A percentile compares a stretch with the other conserved stretches of the same genome.
Evolutionary conservation across 2,329 filamentous ascomycete genomes (phyloP).

Genomic region (Neurospora sp.): DNA sequence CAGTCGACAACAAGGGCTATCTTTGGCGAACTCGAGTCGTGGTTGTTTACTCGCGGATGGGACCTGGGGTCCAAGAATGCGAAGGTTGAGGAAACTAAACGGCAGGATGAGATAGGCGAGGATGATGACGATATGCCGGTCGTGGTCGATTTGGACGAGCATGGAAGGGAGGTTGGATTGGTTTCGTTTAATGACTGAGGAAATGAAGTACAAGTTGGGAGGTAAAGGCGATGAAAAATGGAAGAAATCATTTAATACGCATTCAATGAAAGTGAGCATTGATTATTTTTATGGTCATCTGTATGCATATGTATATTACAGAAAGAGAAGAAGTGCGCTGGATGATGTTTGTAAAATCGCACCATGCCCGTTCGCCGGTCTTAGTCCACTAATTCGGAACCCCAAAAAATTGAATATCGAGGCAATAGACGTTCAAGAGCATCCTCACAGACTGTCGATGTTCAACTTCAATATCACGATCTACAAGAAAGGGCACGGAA

Average conservation of each 20-base stretch:
- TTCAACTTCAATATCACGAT: not conserved
- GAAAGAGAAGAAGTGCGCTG: not conserved
- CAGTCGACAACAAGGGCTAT: conserved; percentile 36
- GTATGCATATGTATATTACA: not conserved
- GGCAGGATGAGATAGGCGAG: conserved; percentile 33
- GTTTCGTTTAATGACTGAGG: conserved; percentile 30
- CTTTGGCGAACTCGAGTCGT: conserved; percentile 40
- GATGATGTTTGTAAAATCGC: not conserved
- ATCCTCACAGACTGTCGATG: not conserved
- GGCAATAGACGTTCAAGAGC: not conserved
- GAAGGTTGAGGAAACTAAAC: conserved; percentile 38
- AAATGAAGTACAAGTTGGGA: conserved; percentile 7
- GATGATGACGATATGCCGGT: conserved; percentile 39
- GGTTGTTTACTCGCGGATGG: conserved; percentile 42
- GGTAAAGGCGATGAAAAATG: not conserved
- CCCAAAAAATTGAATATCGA: not conserved
- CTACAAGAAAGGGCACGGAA: not conserved
- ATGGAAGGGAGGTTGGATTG: conserved; percentile 41
- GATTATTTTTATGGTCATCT: not conserved
- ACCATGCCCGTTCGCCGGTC: not conserved
- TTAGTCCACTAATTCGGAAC: not conserved
- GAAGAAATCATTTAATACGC: not conserved
- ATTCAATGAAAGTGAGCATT: not conserved
- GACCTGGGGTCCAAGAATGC: conserved; percentile 32
- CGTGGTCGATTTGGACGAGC: conserved; percentile 42